Base-by-base conservation (phyloP, 495 filamentous ascomycete genomes). In the Aspergillus biplanus region DNA sequence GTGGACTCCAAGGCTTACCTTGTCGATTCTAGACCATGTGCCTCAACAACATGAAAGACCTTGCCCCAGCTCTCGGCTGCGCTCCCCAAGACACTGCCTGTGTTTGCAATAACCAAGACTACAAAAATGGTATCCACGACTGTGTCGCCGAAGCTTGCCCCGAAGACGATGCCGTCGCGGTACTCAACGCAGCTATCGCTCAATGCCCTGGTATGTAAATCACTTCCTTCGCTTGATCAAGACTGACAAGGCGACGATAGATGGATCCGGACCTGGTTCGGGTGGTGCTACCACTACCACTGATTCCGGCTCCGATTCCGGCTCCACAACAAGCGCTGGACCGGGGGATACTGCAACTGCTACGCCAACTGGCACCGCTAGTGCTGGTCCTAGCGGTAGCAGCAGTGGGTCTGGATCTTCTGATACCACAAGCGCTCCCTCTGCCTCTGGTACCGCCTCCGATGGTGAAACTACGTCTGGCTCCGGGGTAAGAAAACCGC, bases 51-150 rank as follows among this genome's bases (percentile, higher is more conserved):
- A 93, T 95, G 90, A 76, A 89, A 63, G 74, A 60, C 61, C 80
- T 86, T 78, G 86, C 88, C 58, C 62, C 66, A 11, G 67, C 77
- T 7, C 81, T 93, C 61, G 85, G 85, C 55, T 96, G 92, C 77
- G 33, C 62, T 2, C 35, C 67, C 13, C 75, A 77, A 58, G 84
- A 92, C 73, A 58, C 83, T 39, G 68, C 69, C 42, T 96, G 92
- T 81, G 84, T 93, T 52, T 96, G 92, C 85, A 80, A 77, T 46
- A 84, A 85, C 62, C 53, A 68, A 42, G 69, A 92, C 82, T 96
- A 92, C 75, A 72, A 74, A 62, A 90, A 86, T 69, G 92, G 92
- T 70, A 80, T 96, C 62, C 88, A 85, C 52, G 92, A 96, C 78
- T 96, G 92, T 83, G 84, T 90, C 56, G 73, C 78, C 59, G 73